Conservation (phyloP, 1,139 yeast species). For the Candida glucosophila region DNA sequence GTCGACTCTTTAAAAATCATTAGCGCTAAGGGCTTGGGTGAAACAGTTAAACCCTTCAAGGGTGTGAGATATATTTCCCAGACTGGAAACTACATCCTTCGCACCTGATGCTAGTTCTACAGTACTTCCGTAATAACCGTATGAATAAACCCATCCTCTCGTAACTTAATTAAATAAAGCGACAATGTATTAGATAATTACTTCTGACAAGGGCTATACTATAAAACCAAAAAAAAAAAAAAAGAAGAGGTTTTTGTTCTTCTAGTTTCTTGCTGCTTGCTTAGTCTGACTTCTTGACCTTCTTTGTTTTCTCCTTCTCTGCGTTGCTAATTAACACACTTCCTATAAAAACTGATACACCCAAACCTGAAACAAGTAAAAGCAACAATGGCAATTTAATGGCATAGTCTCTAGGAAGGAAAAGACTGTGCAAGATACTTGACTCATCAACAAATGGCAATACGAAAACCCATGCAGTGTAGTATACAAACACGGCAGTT, state of each 20-base stretch:
- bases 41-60: constrained; percentile 70
- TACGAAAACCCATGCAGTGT: constrained; percentile 70
- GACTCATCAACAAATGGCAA: constrained; percentile 69
- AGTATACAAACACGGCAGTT: constrained; percentile 60
- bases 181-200: too few species aligned
- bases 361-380: constrained; percentile 50
- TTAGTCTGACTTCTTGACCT: constrained; percentile 38
- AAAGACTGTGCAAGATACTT: constrained; percentile 46
- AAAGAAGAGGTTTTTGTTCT: not conserved
- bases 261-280: not conserved
- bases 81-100: constrained; percentile 51
- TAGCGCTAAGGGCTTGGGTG: constrained; percentile 50
- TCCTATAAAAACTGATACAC: constrained; percentile 64
- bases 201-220: too few species aligned
- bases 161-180: too few species aligned
- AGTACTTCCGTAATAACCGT: too few species aligned
- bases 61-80: constrained; percentile 80
- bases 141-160: too few species aligned
- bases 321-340: constrained; percentile 47
- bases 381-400: constrained; percentile 67
- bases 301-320: constrained; percentile 37
- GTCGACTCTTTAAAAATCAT: constrained; percentile 59
- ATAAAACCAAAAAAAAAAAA: not conserved
- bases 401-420: constrained; percentile 79
- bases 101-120: too few species aligned